These are phyloP conservation scores for Serendipita sp. DNA, from an alignment of 768 basidiomycete genomes.

Conservation along the genomic window DNA sequence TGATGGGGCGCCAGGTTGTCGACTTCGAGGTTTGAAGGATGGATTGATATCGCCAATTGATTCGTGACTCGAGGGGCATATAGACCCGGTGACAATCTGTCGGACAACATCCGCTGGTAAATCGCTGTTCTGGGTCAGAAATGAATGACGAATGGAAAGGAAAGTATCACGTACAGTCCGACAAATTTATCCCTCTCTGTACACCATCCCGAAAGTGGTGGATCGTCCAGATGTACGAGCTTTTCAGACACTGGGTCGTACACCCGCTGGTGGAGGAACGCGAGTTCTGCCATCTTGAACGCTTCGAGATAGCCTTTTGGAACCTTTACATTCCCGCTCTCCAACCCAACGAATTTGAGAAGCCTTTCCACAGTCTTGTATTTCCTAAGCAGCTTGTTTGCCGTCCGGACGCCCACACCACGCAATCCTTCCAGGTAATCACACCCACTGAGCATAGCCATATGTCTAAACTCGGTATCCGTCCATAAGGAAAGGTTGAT, in stretches of 20 bases:
- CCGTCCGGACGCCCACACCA: constrained; percentile 89
- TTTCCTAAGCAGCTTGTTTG: constrained; percentile 64
- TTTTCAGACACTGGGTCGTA: constrained; percentile 56
- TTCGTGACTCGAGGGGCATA: constrained; percentile 50
- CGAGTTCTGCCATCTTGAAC: constrained; percentile 74
- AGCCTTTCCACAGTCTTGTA: constrained; percentile 78
- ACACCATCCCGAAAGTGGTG: constrained; percentile 38
- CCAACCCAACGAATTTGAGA: constrained; percentile 54
- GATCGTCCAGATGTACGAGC: constrained; percentile 56
- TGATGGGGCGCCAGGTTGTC: constrained; percentile 25
- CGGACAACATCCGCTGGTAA: constrained; percentile 49
- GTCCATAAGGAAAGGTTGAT: constrained; percentile 82
- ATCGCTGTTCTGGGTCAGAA: constrained; percentile 30
- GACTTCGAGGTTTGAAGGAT: constrained; percentile 35
- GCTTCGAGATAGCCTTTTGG: constrained; percentile 59
- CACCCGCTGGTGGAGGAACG: constrained; percentile 85
- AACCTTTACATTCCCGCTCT: constrained; percentile 66
- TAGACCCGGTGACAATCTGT: constrained; percentile 48
- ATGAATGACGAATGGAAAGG: neutral
- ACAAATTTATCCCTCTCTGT: constrained; percentile 55
- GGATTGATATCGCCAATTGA: constrained; percentile 74
- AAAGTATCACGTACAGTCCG: constrained; percentile 35
- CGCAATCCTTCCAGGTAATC: constrained; percentile 84
- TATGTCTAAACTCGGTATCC: constrained; percentile 76
- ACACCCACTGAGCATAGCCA: constrained; percentile 88